Evolutionary conservation across 768 basidiomycete species (phyloP).

Genomic region (Leccinum uliginosum): DNA sequence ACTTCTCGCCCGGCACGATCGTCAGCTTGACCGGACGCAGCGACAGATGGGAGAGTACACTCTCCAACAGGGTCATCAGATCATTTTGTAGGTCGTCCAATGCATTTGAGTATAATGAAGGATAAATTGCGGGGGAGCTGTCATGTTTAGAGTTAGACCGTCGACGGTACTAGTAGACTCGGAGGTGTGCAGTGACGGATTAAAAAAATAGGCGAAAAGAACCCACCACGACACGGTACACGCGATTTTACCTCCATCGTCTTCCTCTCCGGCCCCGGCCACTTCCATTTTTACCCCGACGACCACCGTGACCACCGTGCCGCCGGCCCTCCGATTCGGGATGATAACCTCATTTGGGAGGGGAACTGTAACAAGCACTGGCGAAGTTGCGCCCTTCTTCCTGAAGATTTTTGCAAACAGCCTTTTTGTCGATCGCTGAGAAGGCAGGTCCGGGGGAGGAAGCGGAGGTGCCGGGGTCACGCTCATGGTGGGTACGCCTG

Average conservation of each 20-base stretch:
- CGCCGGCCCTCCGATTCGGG: constrained; percentile 31
- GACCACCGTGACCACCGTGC: constrained; percentile 55
- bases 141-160: neutral
- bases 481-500: constrained; percentile 18
- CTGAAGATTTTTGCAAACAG: constrained; percentile 73
- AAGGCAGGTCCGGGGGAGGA: constrained; percentile 12
- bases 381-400: constrained; percentile 35
- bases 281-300: constrained; percentile 77
- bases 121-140: constrained; percentile 80
- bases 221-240: constrained; percentile 78
- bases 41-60: constrained; percentile 59
- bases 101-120: constrained; percentile 54
- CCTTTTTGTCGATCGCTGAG: constrained; percentile 46
- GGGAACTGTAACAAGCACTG: constrained; percentile 23
- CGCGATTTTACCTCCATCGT: constrained; percentile 56
- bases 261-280: constrained; percentile 42
- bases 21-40: constrained; percentile 64
- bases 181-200: neutral
- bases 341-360: constrained; percentile 18
- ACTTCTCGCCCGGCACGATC: constrained; percentile 56
- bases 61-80: constrained; percentile 56
- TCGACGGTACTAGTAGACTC: no score
- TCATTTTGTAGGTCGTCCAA: constrained; percentile 79
- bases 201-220: neutral
- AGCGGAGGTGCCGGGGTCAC: constrained; percentile 14